These are phyloP conservation scores for Penicillium psychrosexuale DNA, from an alignment of 2,329 filamentous ascomycete genomes.

Conservation along the genomic window DNA sequence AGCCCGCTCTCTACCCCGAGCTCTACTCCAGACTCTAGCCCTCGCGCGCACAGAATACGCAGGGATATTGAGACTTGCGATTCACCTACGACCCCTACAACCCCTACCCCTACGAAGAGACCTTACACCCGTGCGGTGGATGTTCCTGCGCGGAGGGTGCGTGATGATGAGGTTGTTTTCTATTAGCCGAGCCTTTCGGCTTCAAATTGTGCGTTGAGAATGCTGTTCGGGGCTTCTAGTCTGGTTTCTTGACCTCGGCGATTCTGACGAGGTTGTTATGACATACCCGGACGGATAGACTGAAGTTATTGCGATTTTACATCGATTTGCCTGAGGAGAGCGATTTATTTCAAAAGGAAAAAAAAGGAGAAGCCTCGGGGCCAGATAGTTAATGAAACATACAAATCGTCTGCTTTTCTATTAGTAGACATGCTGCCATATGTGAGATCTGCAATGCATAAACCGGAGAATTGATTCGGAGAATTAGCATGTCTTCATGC, in stretches of 20 bases:
- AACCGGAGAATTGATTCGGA: constrained; percentile 13
- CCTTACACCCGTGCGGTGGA: background rate
- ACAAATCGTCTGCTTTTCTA: background rate
- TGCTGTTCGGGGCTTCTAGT: background rate
- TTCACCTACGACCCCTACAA: background rate
- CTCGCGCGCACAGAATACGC: background rate
- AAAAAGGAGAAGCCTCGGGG: too few relatives aligned
- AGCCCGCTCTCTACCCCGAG: background rate
- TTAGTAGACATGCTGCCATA: background rate
- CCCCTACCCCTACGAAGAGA: background rate
- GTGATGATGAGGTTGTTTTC: background rate
- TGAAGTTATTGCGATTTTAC: background rate
- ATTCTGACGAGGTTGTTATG: background rate
- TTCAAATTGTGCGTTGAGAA: background rate
- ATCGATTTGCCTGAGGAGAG: background rate
- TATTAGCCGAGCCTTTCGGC: background rate
- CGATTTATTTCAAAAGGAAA: background rate
- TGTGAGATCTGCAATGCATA: background rate
- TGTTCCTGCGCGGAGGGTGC: too few relatives aligned
- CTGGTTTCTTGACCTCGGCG: background rate
- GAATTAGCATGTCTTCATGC: constrained; percentile 2
- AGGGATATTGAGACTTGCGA: background rate
- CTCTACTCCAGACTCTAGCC: background rate
- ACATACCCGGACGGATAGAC: background rate
- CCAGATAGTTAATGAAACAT: background rate